phyloP scores from a whole-genome alignment of 140 eudicot genomes.

The Erigeron philadelphicus region DNA sequence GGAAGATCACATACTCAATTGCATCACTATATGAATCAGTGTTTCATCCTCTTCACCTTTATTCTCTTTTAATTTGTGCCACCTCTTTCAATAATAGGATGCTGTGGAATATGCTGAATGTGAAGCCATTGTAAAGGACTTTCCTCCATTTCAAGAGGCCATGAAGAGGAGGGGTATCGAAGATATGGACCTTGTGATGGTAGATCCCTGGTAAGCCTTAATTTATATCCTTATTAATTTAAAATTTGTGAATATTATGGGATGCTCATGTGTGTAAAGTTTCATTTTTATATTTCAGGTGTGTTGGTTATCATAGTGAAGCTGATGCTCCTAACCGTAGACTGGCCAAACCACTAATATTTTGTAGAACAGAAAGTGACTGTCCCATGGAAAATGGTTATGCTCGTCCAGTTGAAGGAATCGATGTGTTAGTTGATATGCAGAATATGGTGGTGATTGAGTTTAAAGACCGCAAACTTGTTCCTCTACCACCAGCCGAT shows the following conservation, averaged over 20 bases:
- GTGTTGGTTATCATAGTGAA: conserved; percentile 93
- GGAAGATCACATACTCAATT: background rate
- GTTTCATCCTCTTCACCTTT: conserved; percentile 12
- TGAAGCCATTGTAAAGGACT: conserved; percentile 91
- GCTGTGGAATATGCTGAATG: conserved; percentile 99
- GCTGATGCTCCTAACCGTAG: conserved; percentile 93
- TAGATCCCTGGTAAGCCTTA: conserved; percentile 75
- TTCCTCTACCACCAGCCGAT: conserved; percentile 96
- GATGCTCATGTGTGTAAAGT: conserved; percentile 3
- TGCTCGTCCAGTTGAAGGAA: conserved; percentile 99
- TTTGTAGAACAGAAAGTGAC: conserved; percentile 93
- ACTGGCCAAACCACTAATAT: conserved; percentile 95
- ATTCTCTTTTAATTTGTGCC: background rate
- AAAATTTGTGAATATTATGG: background rate
- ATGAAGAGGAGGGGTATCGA: conserved; percentile 99
- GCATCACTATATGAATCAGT: conserved; percentile 9
- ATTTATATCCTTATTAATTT: background rate
- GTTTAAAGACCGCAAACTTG: conserved; percentile 91
- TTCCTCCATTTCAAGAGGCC: conserved; percentile 88
- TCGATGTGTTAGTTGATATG: conserved; percentile 92
- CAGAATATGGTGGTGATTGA: conserved; percentile 92
- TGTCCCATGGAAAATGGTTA: conserved; percentile 98
- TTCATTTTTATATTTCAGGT: conserved; percentile 44
- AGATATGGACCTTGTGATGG: conserved; percentile 99
- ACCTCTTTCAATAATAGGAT: conserved; percentile 45